Evolutionary conservation across 2,329 filamentous ascomycete species (phyloP), one percentile per base, ranked within the genome.

Genomic region (Apiospora malaysiana): DNA sequence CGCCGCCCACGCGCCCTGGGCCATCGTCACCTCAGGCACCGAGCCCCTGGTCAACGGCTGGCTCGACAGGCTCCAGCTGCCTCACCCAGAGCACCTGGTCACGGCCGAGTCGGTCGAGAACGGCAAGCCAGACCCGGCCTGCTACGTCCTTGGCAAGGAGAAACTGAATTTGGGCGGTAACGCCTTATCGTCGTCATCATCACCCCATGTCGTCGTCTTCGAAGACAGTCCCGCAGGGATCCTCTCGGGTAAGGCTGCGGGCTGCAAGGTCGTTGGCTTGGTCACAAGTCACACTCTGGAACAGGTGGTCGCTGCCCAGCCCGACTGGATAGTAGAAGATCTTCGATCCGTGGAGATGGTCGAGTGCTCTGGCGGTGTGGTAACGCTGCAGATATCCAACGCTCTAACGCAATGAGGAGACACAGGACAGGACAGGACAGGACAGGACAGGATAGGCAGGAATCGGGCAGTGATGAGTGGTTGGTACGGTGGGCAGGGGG

Each of bases 141-240:
- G 93, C 83, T 95, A 95, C 81, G 81, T 85, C 68, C 85, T 94
- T 68, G 93, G 92, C 21, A 88, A 89, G 66, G 84, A 88, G 75
- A 87, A 87, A 73, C 85, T 95, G 21, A 86, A 85, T 0, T 80
- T 90, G 25, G 79, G 85, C 25, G 84, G 83, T 45, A 78, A 79
- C 18, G 81, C 83, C 40, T 86, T 16, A 9, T 21, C 56, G 51
- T 59, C 51, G 32, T 86, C 51, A 32, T 8, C 56, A 63, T 21
- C 25, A 12, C 14, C 25, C 69, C 82, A 83, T 43, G 82, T 95
- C 59, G 85, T 97, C 70, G 95, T 98, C 67, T 83, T 97, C 47
- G 95, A 98, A 83, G 95, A 98, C 83, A 93, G 93, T 70, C 94
- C 95, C 6, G 93, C 94, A 9, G 95, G 95, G 6, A 93, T 97